Base-by-base conservation (phyloP, 805 yeast genomes). In the Sugiyamaella floridensis region DNA sequence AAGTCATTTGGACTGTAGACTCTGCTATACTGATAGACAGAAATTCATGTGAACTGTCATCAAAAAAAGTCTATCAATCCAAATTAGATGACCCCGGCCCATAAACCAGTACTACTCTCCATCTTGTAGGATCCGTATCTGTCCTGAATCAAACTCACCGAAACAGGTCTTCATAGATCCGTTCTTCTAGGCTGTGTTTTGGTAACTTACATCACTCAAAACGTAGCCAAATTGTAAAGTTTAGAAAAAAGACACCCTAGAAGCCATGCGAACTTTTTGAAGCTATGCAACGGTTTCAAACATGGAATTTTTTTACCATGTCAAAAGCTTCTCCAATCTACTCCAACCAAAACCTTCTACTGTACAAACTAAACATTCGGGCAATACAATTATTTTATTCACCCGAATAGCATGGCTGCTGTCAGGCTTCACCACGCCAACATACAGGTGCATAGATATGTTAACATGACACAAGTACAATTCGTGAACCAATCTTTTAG, bases 71-170 rank as follows among this genome's bases (percentile, higher is more conserved):
- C n/a, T n/a, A n/a, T n/a, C n/a, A n/a, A n/a, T n/a, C n/a, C n/a
- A n/a, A n/a, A n/a, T n/a, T n/a, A n/a, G n/a, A n/a, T n/a, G n/a
- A n/a, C n/a, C n/a, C n/a, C n/a, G n/a, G n/a, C n/a, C n/a, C n/a
- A n/a, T n/a, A n/a, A n/a, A n/a, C n/a, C 37, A 32, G n/a, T 28
- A 19, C 43, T 18, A 44, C 48, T 32, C 37, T 32, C 26, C 26
- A 14, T 32, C 4, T 14, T 60, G 60, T 60, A 1, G 46, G 58
- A 52, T 51, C 56, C 61, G 63, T 60, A 60, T 60, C 63, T 60
- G 63, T 60, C 63, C 53, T 60, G 53, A 18, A 20, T 18, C 34
- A 43, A 22, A 56, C 47, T 49, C 48, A 46, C 19, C 29, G 48
- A 43, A 40, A 29, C 48, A 59, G 58, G 62, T 59, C 60, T 58